Evolutionary conservation across 768 basidiomycete species (phyloP), one percentile per base, ranked within the genome.

Genomic region (Pholiota conissans): DNA sequence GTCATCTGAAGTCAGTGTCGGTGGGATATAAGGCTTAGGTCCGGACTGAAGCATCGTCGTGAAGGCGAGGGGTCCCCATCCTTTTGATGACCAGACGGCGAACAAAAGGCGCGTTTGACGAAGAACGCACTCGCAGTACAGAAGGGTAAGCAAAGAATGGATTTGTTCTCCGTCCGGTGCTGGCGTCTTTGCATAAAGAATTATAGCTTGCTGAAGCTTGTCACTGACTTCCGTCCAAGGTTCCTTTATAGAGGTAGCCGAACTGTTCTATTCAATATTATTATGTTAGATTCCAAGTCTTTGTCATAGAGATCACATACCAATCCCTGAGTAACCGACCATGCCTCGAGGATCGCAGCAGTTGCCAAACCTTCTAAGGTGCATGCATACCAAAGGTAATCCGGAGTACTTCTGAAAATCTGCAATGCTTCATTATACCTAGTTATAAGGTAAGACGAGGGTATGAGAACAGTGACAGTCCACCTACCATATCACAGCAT

Each of bases 391-490:
- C 96, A 99, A 26, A 90, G 78, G 22, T 82, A 73, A 70, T 98
- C 96, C 55, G 85, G 84, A 7, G 84, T 79, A 1, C 78, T 77
- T 70, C 88, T 91, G 64, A 93, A 86, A n/a, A 91, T 69, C 29
- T 81, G 81, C 16, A 93, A 73, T 11, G 94, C 89, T 75, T 98
- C 95, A 52, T 85, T 83, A 71, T 94, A 98, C 85, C 91, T 93
- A 65, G 63, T 56, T 62, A 66, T 49, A 59, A 18, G 37, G 16
- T 20, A 65, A 24, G 9, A 46, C 29, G 46, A 51, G 46, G 32
- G 35, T 34, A 45, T 9, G 27, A 20, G 27, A 51, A 54, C 51
- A 63, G 59, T 46, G 40, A 35, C 4, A 37, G 48, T 24, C 16
- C 39, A 70, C 76, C 51, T 73, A 95, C 92, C 93, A 93, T 51